phyloP scores from a whole-genome alignment of 495 filamentous ascomycete species.

The Hypoxylon trugodes region DNA sequence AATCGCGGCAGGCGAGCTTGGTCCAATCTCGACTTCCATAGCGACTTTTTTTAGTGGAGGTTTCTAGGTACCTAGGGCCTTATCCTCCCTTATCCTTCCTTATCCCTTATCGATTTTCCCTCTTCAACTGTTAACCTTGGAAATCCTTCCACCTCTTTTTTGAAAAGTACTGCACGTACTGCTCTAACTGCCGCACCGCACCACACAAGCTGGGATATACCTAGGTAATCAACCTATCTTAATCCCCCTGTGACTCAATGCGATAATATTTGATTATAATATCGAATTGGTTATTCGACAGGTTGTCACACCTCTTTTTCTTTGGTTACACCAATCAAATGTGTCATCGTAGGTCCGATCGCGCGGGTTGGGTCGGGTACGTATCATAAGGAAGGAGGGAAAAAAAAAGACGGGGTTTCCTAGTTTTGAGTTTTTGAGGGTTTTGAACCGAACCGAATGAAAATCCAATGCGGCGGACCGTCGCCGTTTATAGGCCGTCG shows the following conservation, averaged over 20 bases:
- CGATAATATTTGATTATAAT: too few species aligned
- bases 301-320: slow-evolving; percentile 4
- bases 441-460: slow-evolving; percentile 25
- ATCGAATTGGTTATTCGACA: neutral
- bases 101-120: slow-evolving; percentile 16
- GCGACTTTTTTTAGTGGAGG: too few species aligned
- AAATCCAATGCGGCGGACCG: slow-evolving; percentile 33
- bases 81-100: too few species aligned
- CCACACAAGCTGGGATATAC: too few species aligned
- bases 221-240: neutral
- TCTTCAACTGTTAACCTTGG: slow-evolving; percentile 4
- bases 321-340: slow-evolving; percentile 4
- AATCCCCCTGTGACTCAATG: too few species aligned
- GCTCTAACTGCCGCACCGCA: neutral
- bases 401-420: slow-evolving; percentile 7
- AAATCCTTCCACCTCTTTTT: neutral
- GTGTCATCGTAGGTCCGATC: slow-evolving; percentile 16
- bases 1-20: slow-evolving; percentile 21
- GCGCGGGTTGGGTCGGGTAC: slow-evolving; percentile 9
- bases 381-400: neutral
- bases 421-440: neutral
- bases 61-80: too few species aligned
- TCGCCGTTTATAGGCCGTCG: slow-evolving; percentile 47
- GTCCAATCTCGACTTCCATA: slow-evolving; percentile 39
- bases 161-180: neutral